A percentile compares a stretch with the other conserved stretches of the same genome.
Evolutionary conservation across 495 filamentous ascomycete species (phyloP).

Genomic region (Penicillium bialowiezense): DNA sequence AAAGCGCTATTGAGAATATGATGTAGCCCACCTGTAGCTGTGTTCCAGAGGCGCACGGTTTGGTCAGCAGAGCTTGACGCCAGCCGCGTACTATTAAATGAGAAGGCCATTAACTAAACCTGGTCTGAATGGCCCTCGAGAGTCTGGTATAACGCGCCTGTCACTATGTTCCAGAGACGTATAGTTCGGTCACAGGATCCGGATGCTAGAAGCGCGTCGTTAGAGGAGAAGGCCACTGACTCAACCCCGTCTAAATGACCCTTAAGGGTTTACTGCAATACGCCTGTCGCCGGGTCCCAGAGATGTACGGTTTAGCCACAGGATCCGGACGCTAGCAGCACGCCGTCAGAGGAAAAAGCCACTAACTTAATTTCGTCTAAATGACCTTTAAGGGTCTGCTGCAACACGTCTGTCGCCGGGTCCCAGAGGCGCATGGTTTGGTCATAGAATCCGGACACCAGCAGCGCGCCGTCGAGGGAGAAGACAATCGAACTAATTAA

Average conservation of each 20-base stretch:
- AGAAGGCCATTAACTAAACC: not conserved
- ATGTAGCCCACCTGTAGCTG: not conserved
- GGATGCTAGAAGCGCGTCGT: constrained; percentile 21
- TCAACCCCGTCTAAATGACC: not conserved
- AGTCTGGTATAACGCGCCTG: not conserved
- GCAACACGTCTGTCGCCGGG: not conserved
- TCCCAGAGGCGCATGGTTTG: constrained; percentile 29
- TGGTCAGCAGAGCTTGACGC: not conserved
- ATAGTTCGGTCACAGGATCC: constrained; percentile 14
- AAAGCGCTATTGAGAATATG: not conserved
- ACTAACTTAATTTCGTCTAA: constrained; percentile 4
- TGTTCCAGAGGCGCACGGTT: constrained; percentile 20
- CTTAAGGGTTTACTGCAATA: not conserved
- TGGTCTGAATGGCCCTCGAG: not conserved
- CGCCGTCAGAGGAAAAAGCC: constrained; percentile 24
- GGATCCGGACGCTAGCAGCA: constrained; percentile 17
- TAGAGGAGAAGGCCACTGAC: constrained; percentile 27
- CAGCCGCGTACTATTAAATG: not conserved
- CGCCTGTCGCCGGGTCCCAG: not conserved
- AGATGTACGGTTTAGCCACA: constrained; percentile 3
- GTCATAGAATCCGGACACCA: constrained; percentile 23
- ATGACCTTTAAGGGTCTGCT: constrained; percentile 25
- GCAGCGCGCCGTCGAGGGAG: constrained; percentile 18
- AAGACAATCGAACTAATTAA: constrained; percentile 14
- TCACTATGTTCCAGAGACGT: constrained; percentile 26